Evolutionary conservation across 345 rosid genomes (phyloP).

Genomic region (Corymbia maculata): DNA sequence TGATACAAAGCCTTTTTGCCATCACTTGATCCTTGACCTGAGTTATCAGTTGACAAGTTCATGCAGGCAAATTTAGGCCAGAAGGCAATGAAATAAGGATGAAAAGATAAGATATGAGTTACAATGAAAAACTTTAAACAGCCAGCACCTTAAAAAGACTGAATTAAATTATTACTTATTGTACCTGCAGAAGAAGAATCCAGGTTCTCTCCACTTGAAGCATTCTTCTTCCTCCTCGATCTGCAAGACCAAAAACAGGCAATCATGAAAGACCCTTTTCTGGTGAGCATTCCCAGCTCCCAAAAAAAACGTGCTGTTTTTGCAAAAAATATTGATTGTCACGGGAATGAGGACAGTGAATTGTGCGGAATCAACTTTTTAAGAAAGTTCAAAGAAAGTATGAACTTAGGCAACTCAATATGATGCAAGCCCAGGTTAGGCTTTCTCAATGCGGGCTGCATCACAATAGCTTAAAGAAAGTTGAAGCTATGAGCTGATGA

Average conservation of each 20-base stretch:
- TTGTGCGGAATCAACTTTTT: background rate
- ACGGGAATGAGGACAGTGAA: background rate
- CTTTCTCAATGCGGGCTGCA: no score
- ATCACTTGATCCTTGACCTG: slow-evolving; percentile 72
- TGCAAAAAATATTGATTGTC: background rate
- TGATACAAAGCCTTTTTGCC: slow-evolving; percentile 85
- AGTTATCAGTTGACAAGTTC: background rate
- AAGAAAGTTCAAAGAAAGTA: background rate
- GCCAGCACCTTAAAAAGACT: background rate
- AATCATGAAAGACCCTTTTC: background rate
- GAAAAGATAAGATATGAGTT: background rate
- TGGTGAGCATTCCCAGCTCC: background rate
- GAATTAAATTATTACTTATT: background rate
- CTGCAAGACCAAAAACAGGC: slow-evolving; percentile 25
- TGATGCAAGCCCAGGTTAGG: no score
- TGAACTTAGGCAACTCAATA: background rate
- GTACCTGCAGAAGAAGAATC: slow-evolving; percentile 69
- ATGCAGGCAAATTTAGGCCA: background rate
- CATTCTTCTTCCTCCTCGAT: slow-evolving; percentile 85
- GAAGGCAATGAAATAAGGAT: background rate
- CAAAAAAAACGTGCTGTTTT: background rate
- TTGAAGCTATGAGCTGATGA: background rate
- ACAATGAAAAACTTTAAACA: background rate
- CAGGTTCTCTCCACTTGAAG: slow-evolving; percentile 62
- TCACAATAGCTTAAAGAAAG: background rate